Base-by-base conservation (phyloP, 2,329 filamentous ascomycete species). In the Conoideocrella luteorostrata region DNA sequence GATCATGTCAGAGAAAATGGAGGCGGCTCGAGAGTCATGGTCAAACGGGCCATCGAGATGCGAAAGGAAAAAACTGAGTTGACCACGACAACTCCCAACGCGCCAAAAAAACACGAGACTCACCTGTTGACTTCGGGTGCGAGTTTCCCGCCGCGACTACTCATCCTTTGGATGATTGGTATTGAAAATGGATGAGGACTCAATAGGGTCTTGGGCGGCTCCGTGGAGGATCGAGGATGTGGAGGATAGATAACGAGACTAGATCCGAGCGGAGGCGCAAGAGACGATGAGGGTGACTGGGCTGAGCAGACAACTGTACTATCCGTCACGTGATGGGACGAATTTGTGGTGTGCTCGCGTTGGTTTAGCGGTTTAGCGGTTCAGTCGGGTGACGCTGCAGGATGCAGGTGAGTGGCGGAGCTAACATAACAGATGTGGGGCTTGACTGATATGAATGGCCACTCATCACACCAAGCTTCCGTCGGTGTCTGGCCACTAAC, bases 51-150 rank as follows among this genome's bases (percentile, higher is more conserved):
- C 23, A 20, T 20, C 33, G 21, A 26, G 37, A 36, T 21, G 32
- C 7, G 26, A 5, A 20, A 13, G 18, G 41, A 23, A 18, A 29
- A 38, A 41, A 37, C 28, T 21, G 23, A 38, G 35, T 44, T 40
- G 39, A 38, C 26, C 35, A 22, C 28, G 39, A 45, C 34, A 35
- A 24, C 28, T 23, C 37, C 21, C 12, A 12, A 21, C 32, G 29
- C 42, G 35, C 47, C 48, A 49, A 52, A 48, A 50, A 43, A 47
- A 47, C 34, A 26, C 44, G 46, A 7, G n/a, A 59, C 58, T 59
- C 50, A 94, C 89, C 89, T 86, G 78, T 97, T 97, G 75, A 96
- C 90, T 86, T 98, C 93, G 72, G 93, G 90, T 75, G 90, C 90
- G 79, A 97, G 86, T 82, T 96, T 97, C 74, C 84, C 85, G 75